These are phyloP conservation scores for Pichia rugopelliculosa DNA, from an alignment of 805 yeast genomes.

Conservation along the genomic window DNA sequence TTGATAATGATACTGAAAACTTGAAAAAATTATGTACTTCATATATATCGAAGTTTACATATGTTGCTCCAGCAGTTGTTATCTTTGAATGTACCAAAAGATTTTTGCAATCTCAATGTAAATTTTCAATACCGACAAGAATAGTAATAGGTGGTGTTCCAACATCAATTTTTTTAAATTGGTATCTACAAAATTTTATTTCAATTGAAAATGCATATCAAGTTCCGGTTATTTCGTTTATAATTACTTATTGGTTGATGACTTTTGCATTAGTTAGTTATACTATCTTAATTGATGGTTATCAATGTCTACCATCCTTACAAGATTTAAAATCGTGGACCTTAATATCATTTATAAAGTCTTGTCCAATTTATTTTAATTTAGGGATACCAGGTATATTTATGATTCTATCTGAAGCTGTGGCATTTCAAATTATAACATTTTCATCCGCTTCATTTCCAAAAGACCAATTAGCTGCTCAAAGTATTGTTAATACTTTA, in stretches of 20 bases:
- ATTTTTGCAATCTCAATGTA: conserved; percentile 67
- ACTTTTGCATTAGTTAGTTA: conserved; percentile 46
- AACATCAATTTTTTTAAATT: conserved; percentile 52
- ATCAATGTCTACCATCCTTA: conserved; percentile 49
- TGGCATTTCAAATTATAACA: conserved; percentile 47
- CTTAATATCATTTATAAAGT: background rate
- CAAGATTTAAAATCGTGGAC: conserved; percentile 28
- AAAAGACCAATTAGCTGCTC: conserved; percentile 43
- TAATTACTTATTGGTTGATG: conserved; percentile 64
- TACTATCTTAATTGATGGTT: conserved; percentile 51
- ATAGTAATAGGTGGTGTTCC: conserved; percentile 64
- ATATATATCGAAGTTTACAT: conserved; percentile 44
- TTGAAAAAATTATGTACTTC: conserved; percentile 43
- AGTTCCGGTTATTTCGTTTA: conserved; percentile 69
- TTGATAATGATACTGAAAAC: conserved; percentile 28
- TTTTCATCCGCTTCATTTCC: conserved; percentile 44
- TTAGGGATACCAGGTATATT: conserved; percentile 46
- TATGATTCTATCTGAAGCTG: conserved; percentile 51
- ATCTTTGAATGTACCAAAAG: conserved; percentile 64
- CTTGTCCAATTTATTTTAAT: conserved; percentile 29
- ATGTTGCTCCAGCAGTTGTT: conserved; percentile 64
- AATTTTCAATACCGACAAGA: conserved; percentile 68
- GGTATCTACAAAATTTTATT: conserved; percentile 51
- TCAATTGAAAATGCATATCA: conserved; percentile 36
- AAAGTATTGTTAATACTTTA: conserved; percentile 42